phyloP scores from a whole-genome alignment of 169 alveolate species.

The Toxoplasma gondii region DNA sequence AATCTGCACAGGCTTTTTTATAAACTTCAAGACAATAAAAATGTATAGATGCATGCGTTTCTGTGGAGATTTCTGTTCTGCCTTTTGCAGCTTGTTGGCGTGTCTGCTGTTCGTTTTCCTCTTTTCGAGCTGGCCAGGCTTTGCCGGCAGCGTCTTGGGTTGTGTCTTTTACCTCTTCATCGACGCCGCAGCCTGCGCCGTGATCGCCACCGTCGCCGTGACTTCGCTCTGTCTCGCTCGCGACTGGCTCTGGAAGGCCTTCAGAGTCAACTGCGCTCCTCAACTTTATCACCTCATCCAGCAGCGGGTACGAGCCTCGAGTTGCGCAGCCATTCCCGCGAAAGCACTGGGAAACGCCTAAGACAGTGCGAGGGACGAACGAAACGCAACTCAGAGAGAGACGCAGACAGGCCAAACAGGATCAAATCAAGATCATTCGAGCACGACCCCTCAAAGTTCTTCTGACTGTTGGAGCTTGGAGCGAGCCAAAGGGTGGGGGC shows the following conservation, averaged over 20 bases:
- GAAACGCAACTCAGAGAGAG: too few relatives aligned
- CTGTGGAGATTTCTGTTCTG: neutral
- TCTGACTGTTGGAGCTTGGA: too few relatives aligned
- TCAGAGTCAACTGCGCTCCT: conserved; percentile 4
- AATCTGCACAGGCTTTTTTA: too few relatives aligned
- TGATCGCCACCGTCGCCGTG: neutral
- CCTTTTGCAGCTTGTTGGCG: conserved; percentile 35
- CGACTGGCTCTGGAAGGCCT: conserved; percentile 51
- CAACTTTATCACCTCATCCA: conserved; percentile 45
- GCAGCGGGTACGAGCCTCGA: conserved; percentile 23
- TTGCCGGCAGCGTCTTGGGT: conserved; percentile 43
- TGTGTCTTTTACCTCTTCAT: neutral
- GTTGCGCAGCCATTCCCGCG: neutral
- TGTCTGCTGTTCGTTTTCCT: conserved; percentile 45
- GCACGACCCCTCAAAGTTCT: too few relatives aligned
- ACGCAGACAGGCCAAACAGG: too few relatives aligned
- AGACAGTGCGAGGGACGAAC: too few relatives aligned
- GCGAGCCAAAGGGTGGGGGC: too few relatives aligned
- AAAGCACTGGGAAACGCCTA: neutral
- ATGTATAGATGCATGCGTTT: neutral
- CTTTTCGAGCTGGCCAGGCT: conserved; percentile 50
- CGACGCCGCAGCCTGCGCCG: neutral
- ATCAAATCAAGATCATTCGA: too few relatives aligned
- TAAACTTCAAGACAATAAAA: too few relatives aligned
- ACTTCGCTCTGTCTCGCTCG: conserved; percentile 40